Percentiles rank a stretch among this genome's conserved stretches.
These are phyloP conservation scores for Quercus suber DNA, from an alignment of 306 rosid genomes.

Conservation along the genomic window DNA sequence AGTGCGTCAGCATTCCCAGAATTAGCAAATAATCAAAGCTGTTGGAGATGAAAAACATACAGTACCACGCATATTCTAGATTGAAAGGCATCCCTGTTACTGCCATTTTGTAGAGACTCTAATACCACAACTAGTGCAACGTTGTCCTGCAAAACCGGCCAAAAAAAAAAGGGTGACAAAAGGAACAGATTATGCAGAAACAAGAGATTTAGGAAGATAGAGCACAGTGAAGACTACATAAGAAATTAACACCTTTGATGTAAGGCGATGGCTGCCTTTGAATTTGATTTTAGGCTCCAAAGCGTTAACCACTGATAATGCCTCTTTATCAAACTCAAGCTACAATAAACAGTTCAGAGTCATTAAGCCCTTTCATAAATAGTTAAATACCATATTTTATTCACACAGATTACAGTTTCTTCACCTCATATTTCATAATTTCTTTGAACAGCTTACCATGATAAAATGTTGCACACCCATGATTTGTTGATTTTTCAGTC, in stretches of 20 bases:
- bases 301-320: slow-evolving; percentile 4
- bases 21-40: slow-evolving; percentile 4
- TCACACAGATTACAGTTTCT: neutral
- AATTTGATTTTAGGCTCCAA: slow-evolving; percentile 7
- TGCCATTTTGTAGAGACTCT: slow-evolving; percentile 11
- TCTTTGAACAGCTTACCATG: slow-evolving; percentile 22
- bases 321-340: slow-evolving; percentile 21
- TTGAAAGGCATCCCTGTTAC: neutral
- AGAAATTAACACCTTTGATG: slow-evolving; percentile 15
- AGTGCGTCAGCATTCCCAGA: neutral
- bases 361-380: neutral
- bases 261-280: neutral
- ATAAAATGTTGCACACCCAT: slow-evolving; percentile 43
- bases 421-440: slow-evolving; percentile 25
- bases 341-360: slow-evolving; percentile 12
- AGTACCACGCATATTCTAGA: slow-evolving; percentile 35
- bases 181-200: neutral
- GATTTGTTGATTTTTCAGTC: neutral
- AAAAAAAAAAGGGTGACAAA: neutral
- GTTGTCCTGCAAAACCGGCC: slow-evolving; percentile 16
- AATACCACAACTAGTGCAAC: slow-evolving; percentile 27
- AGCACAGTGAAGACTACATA: neutral
- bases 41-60: neutral
- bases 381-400: neutral
- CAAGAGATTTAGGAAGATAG: neutral